These are phyloP conservation scores for Chimonanthus salicifolius DNA, from an alignment of 164 flowering plant species.

Conservation along the genomic window DNA sequence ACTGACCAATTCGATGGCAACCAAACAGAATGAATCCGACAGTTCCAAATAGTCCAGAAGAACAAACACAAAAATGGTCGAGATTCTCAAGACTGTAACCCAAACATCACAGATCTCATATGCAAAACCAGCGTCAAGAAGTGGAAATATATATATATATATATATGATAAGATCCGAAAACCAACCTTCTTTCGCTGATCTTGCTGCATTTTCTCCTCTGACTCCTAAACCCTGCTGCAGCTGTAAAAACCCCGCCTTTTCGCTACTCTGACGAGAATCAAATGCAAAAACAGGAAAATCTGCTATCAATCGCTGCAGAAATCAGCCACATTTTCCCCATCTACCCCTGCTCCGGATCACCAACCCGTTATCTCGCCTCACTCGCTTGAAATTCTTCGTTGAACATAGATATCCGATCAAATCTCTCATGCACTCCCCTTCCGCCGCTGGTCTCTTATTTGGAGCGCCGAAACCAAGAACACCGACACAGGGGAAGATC, in stretches of 20 bases:
- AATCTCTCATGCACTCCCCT: constrained; percentile 48
- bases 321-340: constrained; percentile 87
- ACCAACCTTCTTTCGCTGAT: constrained; percentile 69
- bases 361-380: constrained; percentile 52
- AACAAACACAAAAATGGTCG: neutral
- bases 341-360: constrained; percentile 66
- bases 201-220: constrained; percentile 59
- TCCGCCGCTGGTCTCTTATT: constrained; percentile 1
- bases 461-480: constrained; percentile 8
- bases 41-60: neutral
- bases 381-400: constrained; percentile 30
- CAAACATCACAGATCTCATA: neutral
- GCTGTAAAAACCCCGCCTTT: neutral
- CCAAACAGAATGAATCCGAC: no score
- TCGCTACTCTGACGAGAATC: neutral
- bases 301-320: neutral
- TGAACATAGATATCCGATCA: constrained; percentile 28
- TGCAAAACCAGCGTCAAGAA: neutral
- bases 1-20: neutral
- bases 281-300: constrained; percentile 5
- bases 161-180: constrained; percentile 4
- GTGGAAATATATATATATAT: neutral
- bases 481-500: constrained; percentile 18
- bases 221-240: neutral
- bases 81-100: neutral